A percentile compares a stretch with the other conserved stretches of the same genome.
phyloP scores from a whole-genome alignment of 1,284 basidiomycete species.

The Ustilago trichophora region DNA sequence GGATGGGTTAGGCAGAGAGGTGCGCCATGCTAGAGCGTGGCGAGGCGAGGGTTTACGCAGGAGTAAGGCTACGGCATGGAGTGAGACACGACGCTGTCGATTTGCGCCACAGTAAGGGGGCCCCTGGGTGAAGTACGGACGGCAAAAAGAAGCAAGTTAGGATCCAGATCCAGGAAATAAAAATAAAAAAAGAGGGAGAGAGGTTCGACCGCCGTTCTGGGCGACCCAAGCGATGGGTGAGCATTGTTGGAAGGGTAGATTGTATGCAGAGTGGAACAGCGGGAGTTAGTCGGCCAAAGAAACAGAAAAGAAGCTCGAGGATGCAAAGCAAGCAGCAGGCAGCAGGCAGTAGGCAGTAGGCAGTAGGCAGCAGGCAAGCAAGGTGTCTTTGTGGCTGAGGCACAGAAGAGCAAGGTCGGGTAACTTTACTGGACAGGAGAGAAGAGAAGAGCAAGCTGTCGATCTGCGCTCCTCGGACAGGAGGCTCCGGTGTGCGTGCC shows the following conservation, averaged over 20 bases:
- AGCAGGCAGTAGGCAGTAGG: too few relatives aligned
- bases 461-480: slow-evolving; percentile 26
- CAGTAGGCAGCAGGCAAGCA: background rate
- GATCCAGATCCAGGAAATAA: background rate
- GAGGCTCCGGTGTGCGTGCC: slow-evolving; percentile 21
- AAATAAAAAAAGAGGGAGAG: background rate
- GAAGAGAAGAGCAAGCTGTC: background rate
- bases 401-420: slow-evolving; percentile 7
- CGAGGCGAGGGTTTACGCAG: slow-evolving; percentile 19
- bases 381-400: slow-evolving; percentile 24
- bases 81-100: slow-evolving; percentile 10
- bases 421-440: too few relatives aligned
- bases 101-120: slow-evolving; percentile 16
- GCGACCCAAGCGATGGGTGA: background rate
- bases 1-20: slow-evolving; percentile 9
- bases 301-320: background rate
- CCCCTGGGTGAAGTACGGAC: background rate
- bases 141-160: background rate
- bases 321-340: background rate
- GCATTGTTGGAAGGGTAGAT: slow-evolving; percentile 17
- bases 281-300: background rate
- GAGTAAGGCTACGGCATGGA: slow-evolving; percentile 13
- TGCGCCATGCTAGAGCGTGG: slow-evolving; percentile 6
- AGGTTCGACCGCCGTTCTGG: slow-evolving; percentile 4
- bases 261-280: background rate